Base-by-base conservation (phyloP, 495 filamentous ascomycete species). In the Penicillium chermesinum region DNA sequence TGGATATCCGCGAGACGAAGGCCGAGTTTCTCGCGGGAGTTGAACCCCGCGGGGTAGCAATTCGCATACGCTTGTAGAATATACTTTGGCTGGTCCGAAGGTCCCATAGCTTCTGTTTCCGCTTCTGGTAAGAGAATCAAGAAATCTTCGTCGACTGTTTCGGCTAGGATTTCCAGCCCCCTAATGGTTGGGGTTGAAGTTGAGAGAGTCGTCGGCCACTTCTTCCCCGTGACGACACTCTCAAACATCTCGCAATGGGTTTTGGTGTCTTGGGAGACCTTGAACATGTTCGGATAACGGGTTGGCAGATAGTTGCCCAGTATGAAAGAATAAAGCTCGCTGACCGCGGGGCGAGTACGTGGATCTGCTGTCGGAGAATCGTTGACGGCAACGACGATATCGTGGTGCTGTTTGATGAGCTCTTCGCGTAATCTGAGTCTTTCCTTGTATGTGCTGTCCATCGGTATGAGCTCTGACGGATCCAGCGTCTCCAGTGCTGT, bases 21-120 rank as follows among this genome's bases (percentile, higher is more conserved):
- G 0, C 79, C 80, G 8, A 91, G 74, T 57, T 89, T 91, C 32
- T 73, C 45, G 10, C 70, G 59, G 1, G 83, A 79, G 33, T 83
- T 72, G 58, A 91, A 89, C 1, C 88, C 88, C 10, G 79, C 72
- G 0, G 89, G 87, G 52, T 83, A 89, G 61, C 84, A 88, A 41
- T 79, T 80, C 13, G 80, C 67, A 57, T 85, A 91, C 2, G 81
- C 87, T 51, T 82, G 67, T 13, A 87, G 76, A 18, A 71, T 67
- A 57, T 90, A 91, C 21, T 55, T 58, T 3, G 50, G 39, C n/a
- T 53, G 41, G 16, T 57, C 47, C n/a, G n/a, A n/a, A n/a, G n/a
- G n/a, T n/a, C n/a, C n/a, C n/a, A n/a, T n/a, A 0, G 22, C 34
- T 2, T 35, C 19, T 10, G 30, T 25, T 13, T 21, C 39, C 1